Evolutionary conservation across 1,284 basidiomycete genomes (phyloP).

Genomic region (Ceratobasidium sp.): DNA sequence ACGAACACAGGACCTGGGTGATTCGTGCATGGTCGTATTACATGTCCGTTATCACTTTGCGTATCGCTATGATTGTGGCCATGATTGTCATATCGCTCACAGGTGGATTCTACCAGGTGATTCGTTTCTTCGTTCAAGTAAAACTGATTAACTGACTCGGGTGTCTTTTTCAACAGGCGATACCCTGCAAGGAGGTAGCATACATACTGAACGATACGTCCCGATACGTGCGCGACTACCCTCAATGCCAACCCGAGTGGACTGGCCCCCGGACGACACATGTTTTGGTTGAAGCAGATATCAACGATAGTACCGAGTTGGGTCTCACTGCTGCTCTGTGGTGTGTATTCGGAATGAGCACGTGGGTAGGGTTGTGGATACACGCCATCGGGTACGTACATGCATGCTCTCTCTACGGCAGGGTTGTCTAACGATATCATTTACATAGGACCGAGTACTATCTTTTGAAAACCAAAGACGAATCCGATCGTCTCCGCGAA

Average conservation of each 20-base stretch:
- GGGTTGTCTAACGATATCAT: background rate
- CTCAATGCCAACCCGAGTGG: background rate
- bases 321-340: slow-evolving; percentile 8
- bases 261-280: background rate
- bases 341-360: slow-evolving; percentile 1
- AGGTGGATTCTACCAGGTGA: slow-evolving; percentile 25
- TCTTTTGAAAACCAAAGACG: slow-evolving; percentile 7
- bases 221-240: background rate
- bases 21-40: slow-evolving; percentile 30
- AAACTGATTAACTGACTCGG: background rate
- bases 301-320: background rate
- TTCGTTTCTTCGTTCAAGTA: background rate
- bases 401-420: background rate
- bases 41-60: slow-evolving; percentile 24
- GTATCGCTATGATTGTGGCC: background rate
- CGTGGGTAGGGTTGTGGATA: slow-evolving; percentile 8
- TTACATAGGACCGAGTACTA: slow-evolving; percentile 8
- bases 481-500: slow-evolving; percentile 11
- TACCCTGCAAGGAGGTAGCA: background rate
- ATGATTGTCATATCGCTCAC: background rate
- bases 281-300: background rate
- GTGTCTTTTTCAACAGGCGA: background rate
- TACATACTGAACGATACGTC: background rate
- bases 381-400: slow-evolving; percentile 8
- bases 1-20: slow-evolving; percentile 22